Percentiles rank a stretch among this genome's conserved stretches.
Conservation (phyloP, 805 yeast genomes). For the Saccharomycopsis javanensis region DNA sequence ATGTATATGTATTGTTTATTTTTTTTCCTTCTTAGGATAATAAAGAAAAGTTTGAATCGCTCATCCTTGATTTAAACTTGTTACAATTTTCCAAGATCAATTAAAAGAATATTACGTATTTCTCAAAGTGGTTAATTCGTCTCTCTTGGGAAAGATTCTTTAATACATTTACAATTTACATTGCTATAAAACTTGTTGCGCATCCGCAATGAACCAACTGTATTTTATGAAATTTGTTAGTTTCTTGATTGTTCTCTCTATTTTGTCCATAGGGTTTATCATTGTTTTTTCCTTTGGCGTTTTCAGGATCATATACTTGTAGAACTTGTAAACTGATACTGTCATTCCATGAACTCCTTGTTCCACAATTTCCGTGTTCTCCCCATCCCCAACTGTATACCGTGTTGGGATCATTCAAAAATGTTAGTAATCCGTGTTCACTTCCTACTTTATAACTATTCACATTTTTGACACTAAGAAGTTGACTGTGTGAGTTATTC, state of each 20-base stretch:
- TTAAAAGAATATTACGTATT: slow-evolving; percentile 63
- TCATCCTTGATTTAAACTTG: slow-evolving; percentile 26
- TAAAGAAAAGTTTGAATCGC: slow-evolving; percentile 8
- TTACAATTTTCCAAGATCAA: slow-evolving; percentile 58
- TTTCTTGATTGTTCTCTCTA: slow-evolving; percentile 9
- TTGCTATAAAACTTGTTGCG: slow-evolving; percentile 21
- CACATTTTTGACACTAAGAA: slow-evolving; percentile 19
- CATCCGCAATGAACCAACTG: slow-evolving; percentile 25
- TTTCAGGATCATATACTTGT: not conserved
- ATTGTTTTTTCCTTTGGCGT: not conserved
- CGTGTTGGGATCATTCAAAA: slow-evolving; percentile 21
- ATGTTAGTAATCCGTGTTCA: slow-evolving; percentile 63
- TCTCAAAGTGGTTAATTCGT: slow-evolving; percentile 48
- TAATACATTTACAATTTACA: slow-evolving; percentile 43
- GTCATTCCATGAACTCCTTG: slow-evolving; percentile 10
- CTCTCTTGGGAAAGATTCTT: slow-evolving; percentile 57
- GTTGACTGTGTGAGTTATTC: slow-evolving; percentile 69
- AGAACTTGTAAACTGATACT: not conserved
- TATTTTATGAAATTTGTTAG: no score
- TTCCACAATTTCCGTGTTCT: slow-evolving; percentile 93
- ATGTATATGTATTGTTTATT: not conserved
- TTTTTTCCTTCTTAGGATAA: not conserved
- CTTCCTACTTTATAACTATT: slow-evolving; percentile 51
- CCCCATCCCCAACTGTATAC: slow-evolving; percentile 97
- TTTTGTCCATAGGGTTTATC: no score